Evolutionary conservation across 2,329 filamentous ascomycete species (phyloP).

Genomic region (Tolypocladium paradoxum): DNA sequence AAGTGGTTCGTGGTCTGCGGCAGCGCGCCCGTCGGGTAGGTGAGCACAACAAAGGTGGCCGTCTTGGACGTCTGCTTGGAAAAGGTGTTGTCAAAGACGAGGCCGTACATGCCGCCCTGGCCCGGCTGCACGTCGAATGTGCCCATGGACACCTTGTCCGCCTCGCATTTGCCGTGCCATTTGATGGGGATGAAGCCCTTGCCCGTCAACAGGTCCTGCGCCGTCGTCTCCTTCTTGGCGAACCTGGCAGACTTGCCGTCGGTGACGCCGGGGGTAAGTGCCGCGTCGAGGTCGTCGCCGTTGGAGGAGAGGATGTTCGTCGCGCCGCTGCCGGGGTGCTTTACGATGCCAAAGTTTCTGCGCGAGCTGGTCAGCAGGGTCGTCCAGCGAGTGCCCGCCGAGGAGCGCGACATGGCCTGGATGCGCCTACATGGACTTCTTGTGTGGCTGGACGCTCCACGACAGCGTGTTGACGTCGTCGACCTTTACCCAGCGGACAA

Average conservation of each 20-base stretch:
- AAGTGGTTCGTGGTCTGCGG: slow-evolving; percentile 66
- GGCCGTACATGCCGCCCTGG: slow-evolving; percentile 84
- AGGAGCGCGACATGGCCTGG: not conserved
- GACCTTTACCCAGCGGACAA: slow-evolving; percentile 94
- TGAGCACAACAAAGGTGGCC: slow-evolving; percentile 87
- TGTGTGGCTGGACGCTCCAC: slow-evolving; percentile 95
- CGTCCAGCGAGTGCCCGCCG: not conserved
- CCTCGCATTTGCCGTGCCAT: slow-evolving; percentile 93
- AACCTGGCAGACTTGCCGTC: slow-evolving; percentile 37
- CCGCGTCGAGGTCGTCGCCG: slow-evolving; percentile 32
- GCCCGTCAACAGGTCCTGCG: slow-evolving; percentile 51
- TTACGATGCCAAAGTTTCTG: slow-evolving; percentile 93
- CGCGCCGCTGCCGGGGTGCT: slow-evolving; percentile 70
- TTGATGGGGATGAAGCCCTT: slow-evolving; percentile 61
- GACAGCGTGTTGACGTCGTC: slow-evolving; percentile 85
- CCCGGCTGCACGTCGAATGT: slow-evolving; percentile 67
- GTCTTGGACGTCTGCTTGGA: slow-evolving; percentile 92
- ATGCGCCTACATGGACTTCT: slow-evolving; percentile 69
- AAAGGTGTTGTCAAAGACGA: slow-evolving; percentile 98
- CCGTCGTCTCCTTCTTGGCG: slow-evolving; percentile 48
- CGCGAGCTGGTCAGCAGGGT: slow-evolving; percentile 7
- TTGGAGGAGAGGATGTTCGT: slow-evolving; percentile 33
- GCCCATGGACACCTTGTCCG: slow-evolving; percentile 87
- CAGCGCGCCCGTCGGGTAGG: slow-evolving; percentile 74
- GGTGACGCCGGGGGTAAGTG: slow-evolving; percentile 29